Evolutionary conservation across 306 rosid genomes (phyloP).

Genomic region (Quercus agrifolia): DNA sequence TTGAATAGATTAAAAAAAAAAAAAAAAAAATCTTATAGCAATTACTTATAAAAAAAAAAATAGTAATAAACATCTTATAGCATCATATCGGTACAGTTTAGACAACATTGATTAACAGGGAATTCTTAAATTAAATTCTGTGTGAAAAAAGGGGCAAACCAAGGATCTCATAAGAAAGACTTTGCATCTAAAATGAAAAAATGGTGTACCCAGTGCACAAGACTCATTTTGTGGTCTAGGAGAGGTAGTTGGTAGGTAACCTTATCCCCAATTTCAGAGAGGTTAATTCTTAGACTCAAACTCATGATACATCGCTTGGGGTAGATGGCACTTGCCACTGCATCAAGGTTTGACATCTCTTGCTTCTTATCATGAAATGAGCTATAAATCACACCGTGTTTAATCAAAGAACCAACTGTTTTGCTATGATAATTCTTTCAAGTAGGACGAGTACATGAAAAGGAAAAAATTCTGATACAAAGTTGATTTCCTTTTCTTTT

Average conservation of each 20-base stretch:
- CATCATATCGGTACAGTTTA: background rate
- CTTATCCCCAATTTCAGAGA: too few species aligned
- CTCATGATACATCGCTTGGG: too few species aligned
- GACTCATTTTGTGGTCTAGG: too few species aligned
- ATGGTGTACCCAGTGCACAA: too few species aligned
- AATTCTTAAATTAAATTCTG: background rate
- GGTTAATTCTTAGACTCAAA: too few species aligned
- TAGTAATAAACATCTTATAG: background rate
- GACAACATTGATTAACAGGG: background rate
- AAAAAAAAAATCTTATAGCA: background rate
- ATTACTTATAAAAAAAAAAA: too few species aligned
- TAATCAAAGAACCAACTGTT: background rate
- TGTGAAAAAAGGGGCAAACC: too few species aligned
- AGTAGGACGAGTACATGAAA: background rate
- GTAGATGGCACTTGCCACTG: too few species aligned
- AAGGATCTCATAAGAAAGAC: too few species aligned
- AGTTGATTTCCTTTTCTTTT: background rate
- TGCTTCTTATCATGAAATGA: background rate
- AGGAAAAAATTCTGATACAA: background rate
- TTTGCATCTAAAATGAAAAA: too few species aligned
- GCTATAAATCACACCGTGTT: background rate
- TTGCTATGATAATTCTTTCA: background rate
- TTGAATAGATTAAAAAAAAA: background rate
- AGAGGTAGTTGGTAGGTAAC: too few species aligned
- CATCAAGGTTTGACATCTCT: too few species aligned